These are phyloP conservation scores for Mangifera indica DNA, from an alignment of 345 rosid genomes.

Conservation along the genomic window DNA sequence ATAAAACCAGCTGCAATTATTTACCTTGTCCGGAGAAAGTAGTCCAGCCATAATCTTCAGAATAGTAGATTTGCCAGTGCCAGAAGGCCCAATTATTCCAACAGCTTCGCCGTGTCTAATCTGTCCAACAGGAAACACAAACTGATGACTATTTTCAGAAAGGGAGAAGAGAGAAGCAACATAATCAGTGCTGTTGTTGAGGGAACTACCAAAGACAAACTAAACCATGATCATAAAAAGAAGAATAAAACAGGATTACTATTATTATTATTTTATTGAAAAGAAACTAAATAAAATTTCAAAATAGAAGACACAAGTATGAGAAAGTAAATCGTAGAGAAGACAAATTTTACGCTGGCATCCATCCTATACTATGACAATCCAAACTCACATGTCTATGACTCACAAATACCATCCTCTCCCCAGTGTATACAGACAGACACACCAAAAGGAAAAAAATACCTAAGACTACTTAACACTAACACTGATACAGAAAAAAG, in stretches of 20 bases:
- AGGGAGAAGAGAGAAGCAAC: background rate
- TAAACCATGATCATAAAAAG: background rate
- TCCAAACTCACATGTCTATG: too few species aligned
- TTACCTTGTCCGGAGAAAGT: constrained; percentile 95
- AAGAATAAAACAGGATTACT: background rate
- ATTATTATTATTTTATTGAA: too few species aligned
- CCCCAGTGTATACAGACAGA: too few species aligned
- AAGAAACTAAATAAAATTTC: background rate
- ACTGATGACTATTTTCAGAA: background rate
- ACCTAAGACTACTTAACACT: too few species aligned
- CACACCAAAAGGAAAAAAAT: too few species aligned
- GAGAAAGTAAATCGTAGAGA: too few species aligned
- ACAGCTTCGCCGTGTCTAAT: constrained; percentile 98
- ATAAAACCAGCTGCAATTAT: constrained; percentile 13
- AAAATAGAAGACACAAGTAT: background rate
- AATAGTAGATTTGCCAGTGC: constrained; percentile 96
- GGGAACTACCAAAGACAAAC: background rate
- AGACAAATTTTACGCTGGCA: too few species aligned
- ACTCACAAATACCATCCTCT: too few species aligned
- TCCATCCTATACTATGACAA: too few species aligned
- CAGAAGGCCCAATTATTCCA: constrained; percentile 98
- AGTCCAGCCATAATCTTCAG: constrained; percentile 96
- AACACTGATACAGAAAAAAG: too few species aligned
- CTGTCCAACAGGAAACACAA: constrained; percentile 33
- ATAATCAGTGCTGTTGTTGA: background rate